Conservation (phyloP, 2,329 filamentous ascomycete genomes). For the Huntiella bhutanensis region DNA sequence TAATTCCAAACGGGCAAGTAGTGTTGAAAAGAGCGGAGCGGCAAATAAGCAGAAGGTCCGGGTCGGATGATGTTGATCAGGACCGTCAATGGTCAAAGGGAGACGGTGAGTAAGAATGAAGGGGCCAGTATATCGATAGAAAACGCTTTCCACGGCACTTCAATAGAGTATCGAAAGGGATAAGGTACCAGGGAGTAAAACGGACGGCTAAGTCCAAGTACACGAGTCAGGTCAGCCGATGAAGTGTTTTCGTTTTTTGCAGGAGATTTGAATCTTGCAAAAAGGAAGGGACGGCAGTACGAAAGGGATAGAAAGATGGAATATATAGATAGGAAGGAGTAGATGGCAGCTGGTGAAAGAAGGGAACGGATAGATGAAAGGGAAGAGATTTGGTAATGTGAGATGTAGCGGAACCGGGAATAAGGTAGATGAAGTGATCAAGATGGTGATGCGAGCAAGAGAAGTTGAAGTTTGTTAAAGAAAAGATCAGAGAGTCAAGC, state of each 20-base stretch:
- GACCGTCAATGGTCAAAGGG: neutral
- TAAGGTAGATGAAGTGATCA: too few relatives aligned
- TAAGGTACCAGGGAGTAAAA: conserved; percentile 7
- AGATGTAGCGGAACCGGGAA: too few relatives aligned
- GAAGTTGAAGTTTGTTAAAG: too few relatives aligned
- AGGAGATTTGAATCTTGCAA: too few relatives aligned
- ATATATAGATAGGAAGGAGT: neutral
- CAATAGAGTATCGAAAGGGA: conserved; percentile 10
- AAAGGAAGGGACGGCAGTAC: neutral
- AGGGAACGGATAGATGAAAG: too few relatives aligned
- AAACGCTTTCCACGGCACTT: too few relatives aligned
- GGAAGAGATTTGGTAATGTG: too few relatives aligned
- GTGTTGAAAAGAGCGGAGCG: conserved; percentile 1
- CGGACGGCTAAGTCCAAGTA: neutral
- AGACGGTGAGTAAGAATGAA: conserved; percentile 10
- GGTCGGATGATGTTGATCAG: neutral
- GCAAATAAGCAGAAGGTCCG: neutral
- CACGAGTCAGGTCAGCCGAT: too few relatives aligned
- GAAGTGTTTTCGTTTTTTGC: too few relatives aligned
- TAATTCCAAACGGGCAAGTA: neutral
- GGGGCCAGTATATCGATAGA: conserved; percentile 5
- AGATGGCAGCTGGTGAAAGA: too few relatives aligned
- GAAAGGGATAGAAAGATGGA: conserved; percentile 1
- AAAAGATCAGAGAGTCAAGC: too few relatives aligned
- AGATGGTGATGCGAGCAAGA: too few relatives aligned